Evolutionary conservation across 1,284 basidiomycete species (phyloP), one percentile per base, ranked within the genome.

Genomic region (Apiotrichum akiyoshidainum): DNA sequence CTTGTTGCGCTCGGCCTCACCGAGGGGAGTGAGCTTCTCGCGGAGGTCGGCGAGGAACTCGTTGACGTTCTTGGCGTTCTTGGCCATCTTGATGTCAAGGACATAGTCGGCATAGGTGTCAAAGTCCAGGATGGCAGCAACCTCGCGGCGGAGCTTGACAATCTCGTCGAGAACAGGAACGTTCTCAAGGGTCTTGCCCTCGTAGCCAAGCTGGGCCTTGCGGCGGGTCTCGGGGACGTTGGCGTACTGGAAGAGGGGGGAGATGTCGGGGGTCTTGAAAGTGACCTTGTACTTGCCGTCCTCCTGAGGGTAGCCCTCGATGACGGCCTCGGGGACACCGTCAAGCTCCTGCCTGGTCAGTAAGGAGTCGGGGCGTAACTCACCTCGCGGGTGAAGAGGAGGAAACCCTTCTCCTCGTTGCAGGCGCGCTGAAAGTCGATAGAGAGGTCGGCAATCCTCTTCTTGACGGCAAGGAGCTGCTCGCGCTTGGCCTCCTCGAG

Each of bases 61-160:
- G 40, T 58, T 41, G 41, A 58, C 62, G 0, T 39, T 60, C 58
- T 63, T 63, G 39, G 56, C 48, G 58, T 63, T 45, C 58, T 63
- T 63, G 54, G 62, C 62, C 62, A 63, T 63, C 58, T 63, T 63
- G 54, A 60, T 59, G 56, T 63, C 62, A 40, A 63, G 58, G 39
- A 63, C 55, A 46, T 60, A 63, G 58, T 63, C 62, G 37, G 62
- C 62, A 39, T 48, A 63, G 17, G 46, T 60, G 46, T 63, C 58
- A 31, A 58, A 60, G 22, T 58, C 62, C 13, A 63, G 49, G 9
- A 63, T 42, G 33, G 57, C 58, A n/a, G 62, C 62, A 26, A 58
- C 54, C 56, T 60, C n/a, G 44, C 54, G 56, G 42, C 58, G 62
- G 17, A 60, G 56, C 51, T 56, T 41, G 51, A 60, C 51, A 37